A percentile compares a stretch with the other conserved stretches of the same genome.
phyloP scores from a whole-genome alignment of 2,329 filamentous ascomycete genomes.

The Epichloe gansuensis region DNA sequence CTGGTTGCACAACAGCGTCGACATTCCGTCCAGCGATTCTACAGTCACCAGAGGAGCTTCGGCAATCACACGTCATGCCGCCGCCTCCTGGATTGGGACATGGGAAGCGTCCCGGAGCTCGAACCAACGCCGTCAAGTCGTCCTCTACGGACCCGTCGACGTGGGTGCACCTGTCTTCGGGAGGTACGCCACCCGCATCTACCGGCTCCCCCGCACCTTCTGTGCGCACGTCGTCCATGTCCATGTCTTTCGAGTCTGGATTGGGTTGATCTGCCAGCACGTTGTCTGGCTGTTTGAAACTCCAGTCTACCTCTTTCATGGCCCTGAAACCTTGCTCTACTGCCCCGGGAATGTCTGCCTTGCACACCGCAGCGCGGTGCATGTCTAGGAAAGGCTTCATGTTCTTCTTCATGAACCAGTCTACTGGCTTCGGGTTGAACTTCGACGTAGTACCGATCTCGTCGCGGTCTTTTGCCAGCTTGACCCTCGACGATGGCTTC shows the following conservation, averaged over 20 bases:
- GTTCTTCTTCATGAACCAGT: slow-evolving; percentile 4
- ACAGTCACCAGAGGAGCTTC: slow-evolving; percentile 11
- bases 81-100: slow-evolving; percentile 14
- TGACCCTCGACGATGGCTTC: slow-evolving; percentile 17
- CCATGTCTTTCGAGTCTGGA: neutral
- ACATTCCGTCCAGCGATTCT: no score
- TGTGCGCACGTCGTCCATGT: neutral
- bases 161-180: neutral
- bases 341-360: neutral
- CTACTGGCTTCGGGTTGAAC: slow-evolving; percentile 7
- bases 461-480: slow-evolving; percentile 9
- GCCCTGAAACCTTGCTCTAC: neutral
- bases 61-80: slow-evolving; percentile 15
- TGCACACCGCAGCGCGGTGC: neutral
- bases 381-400: neutral
- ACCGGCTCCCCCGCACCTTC: neutral
- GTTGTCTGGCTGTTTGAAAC: neutral
- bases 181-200: neutral
- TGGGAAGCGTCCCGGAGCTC: slow-evolving; percentile 18
- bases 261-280: neutral
- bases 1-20: neutral
- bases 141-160: slow-evolving; percentile 1
- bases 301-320: neutral
- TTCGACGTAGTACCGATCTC: slow-evolving; percentile 19
- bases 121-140: slow-evolving; percentile 6